A percentile compares a stretch with the other conserved stretches of the same genome.
Conservation (phyloP, 495 filamentous ascomycete genomes). For the Penicillium malachiteum region DNA sequence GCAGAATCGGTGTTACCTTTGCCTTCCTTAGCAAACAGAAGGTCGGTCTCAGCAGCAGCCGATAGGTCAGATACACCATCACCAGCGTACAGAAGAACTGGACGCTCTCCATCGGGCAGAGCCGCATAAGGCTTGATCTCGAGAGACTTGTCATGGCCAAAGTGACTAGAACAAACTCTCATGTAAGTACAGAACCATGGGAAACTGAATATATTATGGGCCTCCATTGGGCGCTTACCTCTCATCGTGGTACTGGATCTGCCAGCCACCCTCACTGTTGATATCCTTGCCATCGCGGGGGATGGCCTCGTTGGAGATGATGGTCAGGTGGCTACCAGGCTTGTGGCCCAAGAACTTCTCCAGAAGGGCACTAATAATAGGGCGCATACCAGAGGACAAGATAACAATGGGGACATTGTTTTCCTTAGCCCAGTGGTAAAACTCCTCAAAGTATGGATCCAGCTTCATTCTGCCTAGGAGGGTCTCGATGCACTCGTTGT, state of each 20-base stretch:
- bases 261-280: slow-evolving; percentile 78
- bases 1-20: slow-evolving; percentile 54
- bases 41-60: slow-evolving; percentile 81
- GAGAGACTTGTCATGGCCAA: slow-evolving; percentile 91
- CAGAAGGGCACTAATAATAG: slow-evolving; percentile 82
- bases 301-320: slow-evolving; percentile 79
- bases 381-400: slow-evolving; percentile 85
- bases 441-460: slow-evolving; percentile 81
- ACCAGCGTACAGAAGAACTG: slow-evolving; percentile 82
- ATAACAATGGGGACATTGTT: slow-evolving; percentile 92
- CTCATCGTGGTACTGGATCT: slow-evolving; percentile 83
- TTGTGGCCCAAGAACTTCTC: slow-evolving; percentile 71
- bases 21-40: slow-evolving; percentile 88
- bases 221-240: slow-evolving; percentile 47
- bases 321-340: slow-evolving; percentile 66
- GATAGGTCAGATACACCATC: slow-evolving; percentile 89
- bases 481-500: slow-evolving; percentile 71
- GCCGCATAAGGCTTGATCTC: slow-evolving; percentile 82
- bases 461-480: slow-evolving; percentile 81
- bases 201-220: too few species aligned
- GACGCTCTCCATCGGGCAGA: slow-evolving; percentile 64
- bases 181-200: background rate
- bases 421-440: slow-evolving; percentile 74
- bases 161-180: slow-evolving; percentile 55
- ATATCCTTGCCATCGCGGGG: slow-evolving; percentile 68